Evolutionary conservation across 2,329 filamentous ascomycete genomes (phyloP).

Genomic region (Beauveria sp.): DNA sequence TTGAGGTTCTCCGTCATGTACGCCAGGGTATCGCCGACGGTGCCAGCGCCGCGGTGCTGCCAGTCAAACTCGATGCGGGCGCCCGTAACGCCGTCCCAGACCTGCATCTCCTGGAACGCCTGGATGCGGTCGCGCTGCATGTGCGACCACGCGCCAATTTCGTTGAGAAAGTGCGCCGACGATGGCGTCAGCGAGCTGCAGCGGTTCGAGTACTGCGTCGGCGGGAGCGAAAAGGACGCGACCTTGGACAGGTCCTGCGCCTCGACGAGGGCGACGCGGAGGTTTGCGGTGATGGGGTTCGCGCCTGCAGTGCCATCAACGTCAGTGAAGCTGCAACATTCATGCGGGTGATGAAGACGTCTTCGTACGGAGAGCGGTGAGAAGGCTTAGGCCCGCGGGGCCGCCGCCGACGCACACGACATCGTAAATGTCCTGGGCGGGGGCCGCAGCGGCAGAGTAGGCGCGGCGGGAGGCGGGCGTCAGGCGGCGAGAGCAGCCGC

Average conservation of each 20-base stretch:
- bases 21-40: slow-evolving; percentile 59
- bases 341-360: not conserved
- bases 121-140: slow-evolving; percentile 68
- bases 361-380: slow-evolving; percentile 65
- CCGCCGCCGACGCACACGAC: slow-evolving; percentile 88
- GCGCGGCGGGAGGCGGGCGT: slow-evolving; percentile 29
- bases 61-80: slow-evolving; percentile 86
- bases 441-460: slow-evolving; percentile 31
- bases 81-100: slow-evolving; percentile 91
- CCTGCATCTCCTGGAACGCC: slow-evolving; percentile 91
- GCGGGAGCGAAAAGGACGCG: slow-evolving; percentile 57
- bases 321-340: too few species aligned
- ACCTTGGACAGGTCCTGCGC: slow-evolving; percentile 72
- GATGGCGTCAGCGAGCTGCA: slow-evolving; percentile 91
- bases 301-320: slow-evolving; percentile 46
- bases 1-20: slow-evolving; percentile 97
- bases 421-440: slow-evolving; percentile 71
- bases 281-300: slow-evolving; percentile 63
- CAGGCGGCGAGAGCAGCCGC: slow-evolving; percentile 36
- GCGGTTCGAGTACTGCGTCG: slow-evolving; percentile 77
- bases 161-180: slow-evolving; percentile 73
- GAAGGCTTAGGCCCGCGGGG: slow-evolving; percentile 76
- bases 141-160: slow-evolving; percentile 79
- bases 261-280: slow-evolving; percentile 85
- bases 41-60: slow-evolving; percentile 33